These are phyloP conservation scores for Kuraishia hungarica DNA, from an alignment of 805 yeast species.

Conservation along the genomic window DNA sequence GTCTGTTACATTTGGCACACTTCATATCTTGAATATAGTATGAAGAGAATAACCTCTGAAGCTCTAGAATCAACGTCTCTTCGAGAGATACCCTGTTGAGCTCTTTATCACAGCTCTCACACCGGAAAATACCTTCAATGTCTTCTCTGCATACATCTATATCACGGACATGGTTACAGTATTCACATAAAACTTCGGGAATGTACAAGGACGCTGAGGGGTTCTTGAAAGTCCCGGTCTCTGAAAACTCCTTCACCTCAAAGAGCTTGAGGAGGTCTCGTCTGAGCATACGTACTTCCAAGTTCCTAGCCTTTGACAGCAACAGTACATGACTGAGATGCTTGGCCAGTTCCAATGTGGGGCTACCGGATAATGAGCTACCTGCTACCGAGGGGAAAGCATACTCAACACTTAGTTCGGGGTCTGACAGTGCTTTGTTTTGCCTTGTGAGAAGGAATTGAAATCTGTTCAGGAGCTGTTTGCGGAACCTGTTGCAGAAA, in stretches of 20 bases:
- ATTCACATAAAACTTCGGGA: slow-evolving; percentile 65
- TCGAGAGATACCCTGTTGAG: slow-evolving; percentile 68
- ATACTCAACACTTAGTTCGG: slow-evolving; percentile 56
- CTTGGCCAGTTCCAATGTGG: slow-evolving; percentile 75
- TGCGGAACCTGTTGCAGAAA: slow-evolving; percentile 48
- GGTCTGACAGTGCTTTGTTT: slow-evolving; percentile 61
- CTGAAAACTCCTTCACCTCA: slow-evolving; percentile 79
- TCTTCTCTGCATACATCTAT: slow-evolving; percentile 76
- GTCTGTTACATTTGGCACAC: slow-evolving; percentile 67
- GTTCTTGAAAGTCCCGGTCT: slow-evolving; percentile 60
- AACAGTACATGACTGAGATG: slow-evolving; percentile 63
- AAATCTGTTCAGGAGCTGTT: slow-evolving; percentile 59
- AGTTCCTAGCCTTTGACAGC: slow-evolving; percentile 50
- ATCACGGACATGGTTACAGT: slow-evolving; percentile 68
- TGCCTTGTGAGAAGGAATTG: slow-evolving; percentile 60
- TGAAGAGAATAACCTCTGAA: slow-evolving; percentile 43
- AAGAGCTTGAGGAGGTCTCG: slow-evolving; percentile 65
- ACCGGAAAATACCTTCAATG: slow-evolving; percentile 42
- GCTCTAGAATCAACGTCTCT: slow-evolving; percentile 65
- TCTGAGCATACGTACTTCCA: slow-evolving; percentile 70
- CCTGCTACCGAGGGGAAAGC: slow-evolving; percentile 76
- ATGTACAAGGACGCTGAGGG: slow-evolving; percentile 67
- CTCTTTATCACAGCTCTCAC: slow-evolving; percentile 56
- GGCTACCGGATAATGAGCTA: slow-evolving; percentile 51
- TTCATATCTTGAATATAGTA: slow-evolving; percentile 74